Percentiles rank a stretch among this genome's conserved stretches.
phyloP scores from a whole-genome alignment of 1,139 yeast genomes.

The Martiniozyma asiatica region DNA sequence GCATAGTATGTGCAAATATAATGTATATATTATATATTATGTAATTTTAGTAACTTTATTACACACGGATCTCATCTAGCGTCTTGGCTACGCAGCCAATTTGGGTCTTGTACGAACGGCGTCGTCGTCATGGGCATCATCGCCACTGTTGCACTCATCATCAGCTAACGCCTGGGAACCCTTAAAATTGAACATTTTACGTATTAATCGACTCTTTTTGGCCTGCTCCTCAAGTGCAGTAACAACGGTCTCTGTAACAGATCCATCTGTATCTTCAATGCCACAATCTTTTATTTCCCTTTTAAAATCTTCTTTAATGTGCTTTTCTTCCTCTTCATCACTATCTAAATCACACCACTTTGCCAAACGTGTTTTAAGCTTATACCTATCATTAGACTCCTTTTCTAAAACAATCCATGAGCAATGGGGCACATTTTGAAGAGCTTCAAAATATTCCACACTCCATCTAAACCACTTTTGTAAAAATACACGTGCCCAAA shows the following conservation, averaged over 20 bases:
- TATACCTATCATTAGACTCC: slow-evolving; percentile 31
- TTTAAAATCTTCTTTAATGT: slow-evolving; percentile 25
- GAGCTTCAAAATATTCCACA: slow-evolving; percentile 74
- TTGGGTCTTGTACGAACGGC: too few relatives aligned
- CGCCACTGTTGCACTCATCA: too few relatives aligned
- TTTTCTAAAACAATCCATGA: slow-evolving; percentile 69
- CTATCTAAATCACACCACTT: slow-evolving; percentile 50
- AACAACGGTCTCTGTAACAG: slow-evolving; percentile 36
- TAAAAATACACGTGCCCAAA: slow-evolving; percentile 82
- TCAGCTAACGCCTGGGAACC: too few relatives aligned
- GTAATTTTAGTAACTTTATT: too few relatives aligned
- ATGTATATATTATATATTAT: too few relatives aligned
- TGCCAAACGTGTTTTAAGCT: slow-evolving; percentile 39
- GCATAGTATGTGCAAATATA: too few relatives aligned
- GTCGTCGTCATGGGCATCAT: too few relatives aligned
- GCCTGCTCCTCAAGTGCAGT: slow-evolving; percentile 29
- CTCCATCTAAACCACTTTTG: slow-evolving; percentile 94
- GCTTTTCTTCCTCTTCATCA: slow-evolving; percentile 26
- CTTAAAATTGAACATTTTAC: slow-evolving; percentile 4
- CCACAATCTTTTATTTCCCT: slow-evolving; percentile 32
- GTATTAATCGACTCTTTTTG: slow-evolving; percentile 24
- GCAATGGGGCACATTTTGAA: slow-evolving; percentile 77
- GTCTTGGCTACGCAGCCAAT: too few relatives aligned
- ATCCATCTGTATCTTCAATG: slow-evolving; percentile 30
- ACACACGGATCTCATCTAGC: too few relatives aligned